These are phyloP conservation scores for Leccinum truebloodii DNA, from an alignment of 768 basidiomycete genomes.

Conservation along the genomic window DNA sequence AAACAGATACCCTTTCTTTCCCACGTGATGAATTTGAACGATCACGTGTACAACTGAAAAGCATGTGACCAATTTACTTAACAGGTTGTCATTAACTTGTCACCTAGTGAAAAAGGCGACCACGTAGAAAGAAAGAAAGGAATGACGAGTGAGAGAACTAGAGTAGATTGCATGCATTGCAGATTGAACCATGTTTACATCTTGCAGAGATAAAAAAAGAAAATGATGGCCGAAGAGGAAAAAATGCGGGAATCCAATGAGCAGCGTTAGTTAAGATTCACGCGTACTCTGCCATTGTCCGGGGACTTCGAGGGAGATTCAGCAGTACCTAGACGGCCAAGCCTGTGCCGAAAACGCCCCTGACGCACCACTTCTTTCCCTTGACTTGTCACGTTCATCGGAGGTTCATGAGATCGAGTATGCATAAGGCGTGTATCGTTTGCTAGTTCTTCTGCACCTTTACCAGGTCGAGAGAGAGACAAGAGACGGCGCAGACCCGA, in stretches of 20 bases:
- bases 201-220: conserved; percentile 22
- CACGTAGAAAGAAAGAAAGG: conserved; percentile 11
- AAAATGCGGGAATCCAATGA: conserved; percentile 19
- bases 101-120: conserved; percentile 7
- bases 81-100: conserved; percentile 6
- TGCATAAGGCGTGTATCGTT: conserved; percentile 27
- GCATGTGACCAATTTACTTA: background rate
- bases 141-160: conserved; percentile 2
- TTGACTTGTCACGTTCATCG: conserved; percentile 21
- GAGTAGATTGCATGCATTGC: conserved; percentile 25
- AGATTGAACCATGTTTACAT: conserved; percentile 26
- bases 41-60: conserved; percentile 22
- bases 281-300: conserved; percentile 37
- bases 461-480: conserved; percentile 33
- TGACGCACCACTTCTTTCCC: conserved; percentile 23
- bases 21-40: conserved; percentile 25
- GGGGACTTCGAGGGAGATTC: conserved; percentile 32
- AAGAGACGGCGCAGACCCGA: conserved; percentile 35
- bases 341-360: conserved; percentile 32
- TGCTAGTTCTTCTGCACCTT: conserved; percentile 31
- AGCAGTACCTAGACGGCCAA: conserved; percentile 28
- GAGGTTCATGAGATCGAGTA: conserved; percentile 30
- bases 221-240: conserved; percentile 1
- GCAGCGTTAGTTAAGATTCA: conserved; percentile 35
- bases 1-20: conserved; percentile 7